These are phyloP conservation scores for Singerocomus inundabilis DNA, from an alignment of 1,284 basidiomycete genomes.

Conservation along the genomic window DNA sequence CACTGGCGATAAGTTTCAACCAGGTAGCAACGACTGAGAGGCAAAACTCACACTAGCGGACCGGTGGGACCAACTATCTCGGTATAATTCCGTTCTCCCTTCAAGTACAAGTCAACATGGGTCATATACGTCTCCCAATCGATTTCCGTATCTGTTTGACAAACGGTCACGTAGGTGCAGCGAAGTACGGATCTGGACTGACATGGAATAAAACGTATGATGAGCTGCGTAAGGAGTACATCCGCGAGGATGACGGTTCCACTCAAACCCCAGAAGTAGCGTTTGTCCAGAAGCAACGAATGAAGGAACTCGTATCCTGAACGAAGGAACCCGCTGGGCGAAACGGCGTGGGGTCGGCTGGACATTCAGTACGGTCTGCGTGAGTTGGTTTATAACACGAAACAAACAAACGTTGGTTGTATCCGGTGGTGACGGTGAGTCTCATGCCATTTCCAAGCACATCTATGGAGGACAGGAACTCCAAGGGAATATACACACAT, in stretches of 20 bases:
- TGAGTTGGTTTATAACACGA: neutral
- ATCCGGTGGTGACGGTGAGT: too few relatives aligned
- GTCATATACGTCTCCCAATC: constrained; percentile 95
- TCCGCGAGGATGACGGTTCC: constrained; percentile 68
- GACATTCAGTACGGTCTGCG: neutral
- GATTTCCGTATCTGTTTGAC: constrained; percentile 89
- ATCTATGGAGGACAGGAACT: constrained; percentile 9
- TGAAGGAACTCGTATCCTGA: constrained; percentile 8
- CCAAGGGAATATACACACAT: constrained; percentile 9
- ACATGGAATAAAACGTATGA: constrained; percentile 83
- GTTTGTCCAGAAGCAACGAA: constrained; percentile 48
- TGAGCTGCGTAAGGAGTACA: constrained; percentile 69
- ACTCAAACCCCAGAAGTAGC: constrained; percentile 67
- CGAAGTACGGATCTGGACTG: constrained; percentile 33
- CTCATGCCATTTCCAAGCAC: constrained; percentile 5
- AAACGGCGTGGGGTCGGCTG: neutral
- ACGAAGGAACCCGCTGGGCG: constrained; percentile 3
- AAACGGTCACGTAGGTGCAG: constrained; percentile 15
- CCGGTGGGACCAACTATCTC: constrained; percentile 89
- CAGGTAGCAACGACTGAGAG: neutral
- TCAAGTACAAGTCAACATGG: constrained; percentile 77
- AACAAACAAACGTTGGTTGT: too few relatives aligned
- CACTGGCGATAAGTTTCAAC: constrained; percentile 1
- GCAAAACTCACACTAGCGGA: constrained; percentile 76
- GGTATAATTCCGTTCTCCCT: constrained; percentile 87